Evolutionary conservation across 2,329 filamentous ascomycete genomes (phyloP).

Genomic region (Apiospora sp.): DNA sequence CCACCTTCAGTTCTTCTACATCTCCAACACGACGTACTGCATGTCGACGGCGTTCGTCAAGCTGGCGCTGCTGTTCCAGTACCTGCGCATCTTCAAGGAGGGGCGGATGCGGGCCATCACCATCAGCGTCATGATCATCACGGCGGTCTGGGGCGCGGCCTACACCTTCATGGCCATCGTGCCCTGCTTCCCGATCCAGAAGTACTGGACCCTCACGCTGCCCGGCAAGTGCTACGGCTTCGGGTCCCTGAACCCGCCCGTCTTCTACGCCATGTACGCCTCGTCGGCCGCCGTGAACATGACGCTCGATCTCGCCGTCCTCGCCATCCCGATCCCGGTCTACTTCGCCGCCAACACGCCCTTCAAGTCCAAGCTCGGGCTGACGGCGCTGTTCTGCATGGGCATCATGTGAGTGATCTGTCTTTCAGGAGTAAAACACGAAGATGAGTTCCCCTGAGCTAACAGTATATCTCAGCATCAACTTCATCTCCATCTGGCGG

Average conservation of each 20-base stretch:
- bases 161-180: conserved; percentile 39
- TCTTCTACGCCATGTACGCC: conserved; percentile 33
- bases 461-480: conserved; percentile 24
- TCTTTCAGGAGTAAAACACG: not conserved
- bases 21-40: conserved; percentile 36
- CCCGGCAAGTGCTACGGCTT: conserved; percentile 33
- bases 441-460: not conserved
- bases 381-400: conserved; percentile 32
- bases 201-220: conserved; percentile 32
- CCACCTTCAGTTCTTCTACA: conserved; percentile 34
- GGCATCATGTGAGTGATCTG: conserved; percentile 35
- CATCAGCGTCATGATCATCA: conserved; percentile 32
- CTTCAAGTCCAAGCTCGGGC: conserved; percentile 30
- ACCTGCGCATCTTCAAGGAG: conserved; percentile 35
- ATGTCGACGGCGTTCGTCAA: conserved; percentile 39
- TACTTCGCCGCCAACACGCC: conserved; percentile 30
- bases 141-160: conserved; percentile 34
- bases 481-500: conserved; percentile 41
- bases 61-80: conserved; percentile 40
- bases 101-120: conserved; percentile 29
- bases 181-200: conserved; percentile 37
- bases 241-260: conserved; percentile 29
- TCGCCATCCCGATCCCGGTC: conserved; percentile 34
- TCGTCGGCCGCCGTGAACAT: conserved; percentile 33
- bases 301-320: conserved; percentile 34